phyloP scores from a whole-genome alignment of 2,329 filamentous ascomycete species.

The Fusarium protoensiforme region DNA sequence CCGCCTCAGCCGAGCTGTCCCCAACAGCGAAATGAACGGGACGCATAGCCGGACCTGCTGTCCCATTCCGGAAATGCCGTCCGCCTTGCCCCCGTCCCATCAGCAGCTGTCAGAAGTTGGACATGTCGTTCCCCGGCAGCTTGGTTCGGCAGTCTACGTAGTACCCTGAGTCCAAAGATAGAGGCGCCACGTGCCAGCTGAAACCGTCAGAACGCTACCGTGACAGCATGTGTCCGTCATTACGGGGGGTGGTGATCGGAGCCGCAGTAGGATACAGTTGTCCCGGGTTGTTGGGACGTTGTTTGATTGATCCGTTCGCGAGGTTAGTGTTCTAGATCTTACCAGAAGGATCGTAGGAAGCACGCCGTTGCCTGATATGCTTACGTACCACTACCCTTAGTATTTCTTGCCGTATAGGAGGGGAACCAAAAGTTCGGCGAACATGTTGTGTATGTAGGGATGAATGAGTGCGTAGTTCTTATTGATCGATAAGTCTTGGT shows the following conservation, averaged over 20 bases:
- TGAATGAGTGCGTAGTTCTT: background rate
- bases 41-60: background rate
- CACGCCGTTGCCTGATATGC: background rate
- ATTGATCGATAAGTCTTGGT: background rate
- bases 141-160: background rate
- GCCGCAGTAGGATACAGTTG: background rate
- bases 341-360: background rate
- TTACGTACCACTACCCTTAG: background rate
- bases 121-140: background rate
- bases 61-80: background rate
- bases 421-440: background rate
- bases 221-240: background rate
- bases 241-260: background rate
- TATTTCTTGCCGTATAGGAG: background rate
- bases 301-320: background rate
- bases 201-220: slow-evolving; percentile 7
- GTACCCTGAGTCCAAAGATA: slow-evolving; percentile 2
- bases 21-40: background rate
- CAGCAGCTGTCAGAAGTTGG: background rate
- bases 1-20: background rate
- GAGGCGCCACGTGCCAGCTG: slow-evolving; percentile 12
- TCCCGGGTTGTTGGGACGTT: background rate
- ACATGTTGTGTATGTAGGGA: background rate
- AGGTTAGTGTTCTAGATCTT: background rate
- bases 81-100: background rate